Base-by-base conservation (phyloP, 768 basidiomycete species). In the Mrakia blollopis region DNA sequence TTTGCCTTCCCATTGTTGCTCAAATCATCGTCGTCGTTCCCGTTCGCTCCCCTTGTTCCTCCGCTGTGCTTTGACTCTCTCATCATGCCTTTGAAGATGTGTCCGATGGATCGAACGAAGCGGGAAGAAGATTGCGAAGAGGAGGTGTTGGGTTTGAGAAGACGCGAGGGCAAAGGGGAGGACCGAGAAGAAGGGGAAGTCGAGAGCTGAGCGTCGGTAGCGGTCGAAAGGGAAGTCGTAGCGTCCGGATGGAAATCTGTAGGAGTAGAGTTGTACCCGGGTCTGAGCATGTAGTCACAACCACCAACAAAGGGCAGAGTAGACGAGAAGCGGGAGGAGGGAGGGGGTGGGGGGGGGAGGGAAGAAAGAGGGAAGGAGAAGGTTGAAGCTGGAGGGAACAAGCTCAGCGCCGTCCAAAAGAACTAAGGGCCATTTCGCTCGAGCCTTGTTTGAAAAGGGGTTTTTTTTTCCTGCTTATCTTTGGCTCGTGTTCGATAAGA, bases 191-290 rank as follows among this genome's bases (percentile, higher is more conserved):
- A 73, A 32, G 39, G 44, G 6, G 72, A 57, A 35, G 72, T 39
- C 47, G 47, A 50, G 47, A 50, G 47, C 21, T 16, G 10, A 30
- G 47, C n/a, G 25, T 30, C n/a, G 57, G 52, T 73, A 21, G 72
- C 39, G 28, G 72, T 37, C 25, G 30, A 52, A 30, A n/a, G 41
- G 23, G 69, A 23, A 25, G 70, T 54, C 13, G 67, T 23, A 8
- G 35, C 7, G 60, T 37, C 21, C 47, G 47, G 18, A 50, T 50
- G 9, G 60, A 23, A 21, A 60, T 76, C 75, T 61, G 75, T 76
- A 11, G 69, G 75, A 13, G 70, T 67, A n/a, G 69, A 63, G 75
- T n/a, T 62, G 62, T 76, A 76, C 68, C 67, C 67, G 54, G 75
- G 75, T 35, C 75, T 37, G 16, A 62, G 67, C 75, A 70, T 76